Conservation (phyloP, 169 alveolate species). For the Theileria parva region DNA sequence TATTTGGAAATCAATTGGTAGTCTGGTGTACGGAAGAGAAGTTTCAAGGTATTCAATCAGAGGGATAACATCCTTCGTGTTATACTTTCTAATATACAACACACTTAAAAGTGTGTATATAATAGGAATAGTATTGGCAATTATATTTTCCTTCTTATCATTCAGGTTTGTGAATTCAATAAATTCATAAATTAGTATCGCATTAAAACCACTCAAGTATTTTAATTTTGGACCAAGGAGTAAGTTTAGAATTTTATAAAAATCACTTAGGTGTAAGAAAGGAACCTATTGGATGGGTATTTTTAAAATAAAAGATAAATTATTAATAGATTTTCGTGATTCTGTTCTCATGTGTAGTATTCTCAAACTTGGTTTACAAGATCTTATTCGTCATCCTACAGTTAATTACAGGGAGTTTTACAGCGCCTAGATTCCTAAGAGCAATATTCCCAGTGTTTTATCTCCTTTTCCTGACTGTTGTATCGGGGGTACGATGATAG, state of each 20-base stretch:
- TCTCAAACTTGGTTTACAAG: conserved; percentile 43
- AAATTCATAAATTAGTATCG: not conserved
- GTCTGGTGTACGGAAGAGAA: conserved; percentile 41
- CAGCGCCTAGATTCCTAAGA: conserved; percentile 18
- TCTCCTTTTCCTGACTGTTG: conserved; percentile 8
- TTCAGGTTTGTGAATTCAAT: conserved; percentile 30
- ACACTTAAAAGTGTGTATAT: conserved; percentile 22
- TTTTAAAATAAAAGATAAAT: not conserved
- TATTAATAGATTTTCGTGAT: conserved; percentile 32
- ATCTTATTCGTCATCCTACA: not conserved
- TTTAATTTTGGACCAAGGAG: conserved; percentile 50
- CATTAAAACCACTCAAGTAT: conserved; percentile 46
- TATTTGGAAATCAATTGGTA: not conserved
- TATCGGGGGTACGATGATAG: conserved; percentile 31
- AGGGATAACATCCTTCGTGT: conserved; percentile 21
- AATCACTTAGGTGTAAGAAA: conserved; percentile 31
- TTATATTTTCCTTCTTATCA: conserved; percentile 14
- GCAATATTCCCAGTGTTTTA: conserved; percentile 16
- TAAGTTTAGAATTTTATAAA: conserved; percentile 14
- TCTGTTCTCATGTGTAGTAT: conserved; percentile 34
- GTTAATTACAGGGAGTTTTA: conserved; percentile 20
- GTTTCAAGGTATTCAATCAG: conserved; percentile 45
- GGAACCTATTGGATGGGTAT: conserved; percentile 71
- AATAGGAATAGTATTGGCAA: conserved; percentile 2
- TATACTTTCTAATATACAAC: conserved; percentile 39